Conservation (phyloP, 2,329 filamentous ascomycete species). For the Alternaria arborescens region DNA sequence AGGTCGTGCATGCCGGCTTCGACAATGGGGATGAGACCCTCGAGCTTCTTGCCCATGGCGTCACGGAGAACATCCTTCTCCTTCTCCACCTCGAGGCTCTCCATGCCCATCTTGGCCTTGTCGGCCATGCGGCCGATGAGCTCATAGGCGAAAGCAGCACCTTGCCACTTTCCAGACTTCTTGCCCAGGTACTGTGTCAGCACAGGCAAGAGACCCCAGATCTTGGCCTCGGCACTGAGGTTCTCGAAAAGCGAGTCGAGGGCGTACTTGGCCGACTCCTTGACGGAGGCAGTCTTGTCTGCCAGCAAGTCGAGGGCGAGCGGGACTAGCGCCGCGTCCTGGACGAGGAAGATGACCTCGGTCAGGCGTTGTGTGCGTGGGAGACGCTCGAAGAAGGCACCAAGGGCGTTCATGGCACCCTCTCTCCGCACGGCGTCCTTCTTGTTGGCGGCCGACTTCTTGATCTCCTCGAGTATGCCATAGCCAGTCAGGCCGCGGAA, state of each 20-base stretch:
- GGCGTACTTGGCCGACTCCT: conserved; percentile 92
- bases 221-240: conserved; percentile 81
- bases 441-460: conserved; percentile 88
- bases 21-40: conserved; percentile 86
- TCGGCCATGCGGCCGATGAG: conserved; percentile 93
- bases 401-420: conserved; percentile 92
- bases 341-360: conserved; percentile 83
- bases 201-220: conserved; percentile 80
- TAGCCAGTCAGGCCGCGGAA: conserved; percentile 69
- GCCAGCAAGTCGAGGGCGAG: conserved; percentile 83
- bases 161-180: conserved; percentile 95
- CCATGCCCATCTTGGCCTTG: conserved; percentile 86
- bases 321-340: conserved; percentile 76
- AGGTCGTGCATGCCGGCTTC: conserved; percentile 96
- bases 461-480: conserved; percentile 69
- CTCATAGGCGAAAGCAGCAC: conserved; percentile 84
- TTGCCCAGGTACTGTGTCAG: conserved; percentile 80
- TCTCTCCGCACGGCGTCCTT: conserved; percentile 87
- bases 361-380: conserved; percentile 77
- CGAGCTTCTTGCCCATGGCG: conserved; percentile 87
- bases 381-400: conserved; percentile 91
- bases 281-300: conserved; percentile 88
- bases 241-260: conserved; percentile 86
- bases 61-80: conserved; percentile 91
- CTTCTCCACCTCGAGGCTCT: conserved; percentile 82